Percentiles rank a stretch among this genome's conserved stretches.
phyloP scores from a whole-genome alignment of 768 basidiomycete species.

The Mycena filopes region DNA sequence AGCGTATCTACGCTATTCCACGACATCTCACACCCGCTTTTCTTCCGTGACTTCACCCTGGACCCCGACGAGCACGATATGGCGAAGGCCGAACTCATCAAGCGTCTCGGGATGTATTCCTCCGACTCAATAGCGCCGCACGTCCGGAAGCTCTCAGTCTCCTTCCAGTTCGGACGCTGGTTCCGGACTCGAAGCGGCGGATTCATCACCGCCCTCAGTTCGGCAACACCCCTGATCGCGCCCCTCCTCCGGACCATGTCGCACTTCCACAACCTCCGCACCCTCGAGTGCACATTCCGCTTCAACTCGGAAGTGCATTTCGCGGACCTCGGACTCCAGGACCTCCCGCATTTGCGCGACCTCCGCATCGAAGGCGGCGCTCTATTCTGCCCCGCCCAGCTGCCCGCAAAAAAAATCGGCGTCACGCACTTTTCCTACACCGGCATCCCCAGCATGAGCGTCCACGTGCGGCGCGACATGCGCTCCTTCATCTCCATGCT shows the following conservation, averaged over 20 bases:
- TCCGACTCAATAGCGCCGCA: background rate
- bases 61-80: constrained; percentile 17
- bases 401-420: background rate
- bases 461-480: background rate
- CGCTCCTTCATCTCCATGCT: constrained; percentile 25
- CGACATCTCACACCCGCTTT: constrained; percentile 17
- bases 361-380: constrained; percentile 18
- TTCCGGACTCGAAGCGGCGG: background rate
- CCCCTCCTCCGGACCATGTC: constrained; percentile 14
- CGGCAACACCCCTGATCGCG: background rate
- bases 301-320: constrained; percentile 13
- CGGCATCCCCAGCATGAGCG: constrained; percentile 13
- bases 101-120: constrained; percentile 12
- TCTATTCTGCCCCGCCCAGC: background rate
- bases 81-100: background rate
- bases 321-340: constrained; percentile 15
- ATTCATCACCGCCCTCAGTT: background rate
- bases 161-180: constrained; percentile 21
- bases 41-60: constrained; percentile 17
- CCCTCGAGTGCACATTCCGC: constrained; percentile 18
- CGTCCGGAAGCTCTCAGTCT: constrained; percentile 18
- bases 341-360: constrained; percentile 8
- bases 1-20: constrained; percentile 12
- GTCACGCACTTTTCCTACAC: constrained; percentile 20
- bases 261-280: constrained; percentile 6